Evolutionary conservation across 2,329 filamentous ascomycete genomes (phyloP), one percentile per base, ranked within the genome.

Genomic region (Pseudogymnoascus sp.): DNA sequence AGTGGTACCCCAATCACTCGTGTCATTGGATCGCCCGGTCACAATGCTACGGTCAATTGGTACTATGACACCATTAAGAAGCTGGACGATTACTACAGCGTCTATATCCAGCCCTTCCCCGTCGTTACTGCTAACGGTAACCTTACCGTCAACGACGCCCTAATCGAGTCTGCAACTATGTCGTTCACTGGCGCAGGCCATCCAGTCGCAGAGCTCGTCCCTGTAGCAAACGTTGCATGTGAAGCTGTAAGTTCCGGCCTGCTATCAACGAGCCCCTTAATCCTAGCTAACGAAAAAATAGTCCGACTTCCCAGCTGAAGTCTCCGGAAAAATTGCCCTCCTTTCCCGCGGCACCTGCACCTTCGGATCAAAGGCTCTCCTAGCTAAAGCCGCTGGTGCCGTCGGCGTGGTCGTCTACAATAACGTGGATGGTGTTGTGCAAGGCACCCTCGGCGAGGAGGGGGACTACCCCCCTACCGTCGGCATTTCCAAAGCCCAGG

Each of bases 361-460:
- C 1, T 87, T 87, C 63, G 81, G 78, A 4, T 69, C 79, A 38
- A 87, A 88, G 73, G 78, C 81, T 31, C 75, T 77, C 12, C 72
- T 81, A 14, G 84, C 85, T 5, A 79, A 77, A 3, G 73, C 72
- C 1, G 82, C 83, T 12, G 82, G 84, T 28, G 85, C 85, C 1
- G 71, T 75, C 2, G 85, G 77, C 1, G 78, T 88, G 42, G 80
- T 88, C 18, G 66, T 67, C 7, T 67, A 67, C 21, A 66, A 67
- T 21, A 66, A 62, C 38, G 64, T 59, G 14, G 56, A 60, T 43
- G 59, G 64, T 60, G 62, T 66, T 16, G 66, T 65, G 5, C 63
- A 59, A 14, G 66, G 65, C 11, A 66, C 66, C 3, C 43, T 67
- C 28, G 65, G 65, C 36, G 63, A 66, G 40, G 65, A 65, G 9